phyloP scores from a whole-genome alignment of 305 asterid species.

The Rubia peregrina region DNA sequence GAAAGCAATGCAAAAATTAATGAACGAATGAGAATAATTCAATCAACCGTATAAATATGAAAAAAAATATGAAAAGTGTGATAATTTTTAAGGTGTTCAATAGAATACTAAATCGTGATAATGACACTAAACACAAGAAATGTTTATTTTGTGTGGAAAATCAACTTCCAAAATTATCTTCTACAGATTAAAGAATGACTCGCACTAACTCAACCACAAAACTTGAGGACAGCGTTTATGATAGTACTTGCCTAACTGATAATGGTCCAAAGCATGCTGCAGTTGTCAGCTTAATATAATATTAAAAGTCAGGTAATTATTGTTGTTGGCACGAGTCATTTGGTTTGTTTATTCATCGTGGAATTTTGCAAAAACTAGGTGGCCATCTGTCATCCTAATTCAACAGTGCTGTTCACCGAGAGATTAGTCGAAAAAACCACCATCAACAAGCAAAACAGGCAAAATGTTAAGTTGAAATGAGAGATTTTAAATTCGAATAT shows the following conservation, averaged over 20 bases:
- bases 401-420: too few relatives aligned
- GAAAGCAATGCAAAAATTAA: too few relatives aligned
- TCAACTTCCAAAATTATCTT: not conserved
- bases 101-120: not conserved
- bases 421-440: too few relatives aligned
- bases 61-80: not conserved
- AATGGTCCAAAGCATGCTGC: not conserved
- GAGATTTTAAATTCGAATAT: too few relatives aligned
- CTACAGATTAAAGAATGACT: not conserved
- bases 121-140: not conserved
- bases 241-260: not conserved
- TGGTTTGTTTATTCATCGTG: not conserved
- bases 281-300: not conserved
- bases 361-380: not conserved
- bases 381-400: not conserved
- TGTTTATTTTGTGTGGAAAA: not conserved
- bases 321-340: not conserved
- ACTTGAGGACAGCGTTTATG: not conserved
- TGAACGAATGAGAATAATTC: too few relatives aligned
- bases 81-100: not conserved
- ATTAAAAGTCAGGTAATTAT: not conserved
- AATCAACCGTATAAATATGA: too few relatives aligned
- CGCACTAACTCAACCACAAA: not conserved
- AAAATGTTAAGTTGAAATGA: too few relatives aligned
- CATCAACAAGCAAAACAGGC: too few relatives aligned